A percentile compares a stretch with the other conserved stretches of the same genome.
Evolutionary conservation across 495 filamentous ascomycete genomes (phyloP).

Genomic region (Penicillium steckii): DNA sequence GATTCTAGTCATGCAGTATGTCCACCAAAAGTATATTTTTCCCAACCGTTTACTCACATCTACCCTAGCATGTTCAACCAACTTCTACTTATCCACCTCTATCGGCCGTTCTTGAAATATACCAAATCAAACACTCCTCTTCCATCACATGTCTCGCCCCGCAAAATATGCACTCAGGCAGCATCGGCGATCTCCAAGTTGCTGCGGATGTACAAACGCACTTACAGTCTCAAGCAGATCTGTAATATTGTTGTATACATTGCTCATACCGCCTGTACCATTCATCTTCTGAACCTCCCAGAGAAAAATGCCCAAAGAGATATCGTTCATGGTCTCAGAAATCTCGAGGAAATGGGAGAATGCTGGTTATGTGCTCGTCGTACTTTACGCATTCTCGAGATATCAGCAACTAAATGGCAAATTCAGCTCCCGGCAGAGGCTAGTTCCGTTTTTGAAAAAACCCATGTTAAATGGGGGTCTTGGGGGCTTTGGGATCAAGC

Average conservation of each 20-base stretch:
- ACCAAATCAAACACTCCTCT: constrained; percentile 75
- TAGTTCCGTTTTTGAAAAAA: constrained; percentile 64
- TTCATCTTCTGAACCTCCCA: constrained; percentile 89
- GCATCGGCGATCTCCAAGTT: constrained; percentile 87
- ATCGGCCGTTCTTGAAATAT: constrained; percentile 94
- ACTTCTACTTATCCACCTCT: constrained; percentile 93
- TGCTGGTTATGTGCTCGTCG: constrained; percentile 88
- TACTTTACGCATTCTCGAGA: constrained; percentile 79
- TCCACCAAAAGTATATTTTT: constrained; percentile 6
- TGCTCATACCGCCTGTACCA: constrained; percentile 86
- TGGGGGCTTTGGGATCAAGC: constrained; percentile 46
- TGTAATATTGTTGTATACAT: constrained; percentile 97
- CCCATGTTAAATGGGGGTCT: constrained; percentile 54
- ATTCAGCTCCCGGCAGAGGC: constrained; percentile 86
- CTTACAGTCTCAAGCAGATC: constrained; percentile 87
- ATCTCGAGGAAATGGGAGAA: constrained; percentile 94
- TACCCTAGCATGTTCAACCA: constrained; percentile 88
- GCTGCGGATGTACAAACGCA: constrained; percentile 88
- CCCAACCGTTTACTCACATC: constrained; percentile 24
- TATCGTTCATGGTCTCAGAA: constrained; percentile 84
- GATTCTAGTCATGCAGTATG: constrained; percentile 93
- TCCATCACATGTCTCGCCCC: constrained; percentile 83
- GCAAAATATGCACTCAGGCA: constrained; percentile 86
- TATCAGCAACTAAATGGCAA: constrained; percentile 85
- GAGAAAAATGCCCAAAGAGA: constrained; percentile 87